Conservation (phyloP, 208 protist species). For the Leishmania amazonensis region DNA sequence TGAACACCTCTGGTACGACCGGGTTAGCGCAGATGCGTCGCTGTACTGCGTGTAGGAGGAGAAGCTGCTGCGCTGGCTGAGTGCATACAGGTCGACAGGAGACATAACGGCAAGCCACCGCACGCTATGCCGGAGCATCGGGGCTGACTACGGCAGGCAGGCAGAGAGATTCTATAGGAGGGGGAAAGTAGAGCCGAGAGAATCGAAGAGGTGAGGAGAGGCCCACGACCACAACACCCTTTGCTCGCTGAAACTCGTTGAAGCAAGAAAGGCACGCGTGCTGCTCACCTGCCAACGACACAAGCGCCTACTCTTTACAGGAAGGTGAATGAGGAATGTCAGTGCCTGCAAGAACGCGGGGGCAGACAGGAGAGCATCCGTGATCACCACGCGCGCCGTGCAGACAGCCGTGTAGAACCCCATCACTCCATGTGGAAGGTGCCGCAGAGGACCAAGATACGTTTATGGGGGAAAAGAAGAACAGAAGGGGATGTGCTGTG, state of each 20-base stretch:
- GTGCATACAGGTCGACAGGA: slow-evolving; percentile 48
- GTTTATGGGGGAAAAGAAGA: neutral
- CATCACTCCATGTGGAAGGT: neutral
- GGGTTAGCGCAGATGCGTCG: slow-evolving; percentile 18
- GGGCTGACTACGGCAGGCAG: neutral
- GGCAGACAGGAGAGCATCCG: neutral
- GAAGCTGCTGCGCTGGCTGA: slow-evolving; percentile 35
- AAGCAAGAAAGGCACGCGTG: neutral
- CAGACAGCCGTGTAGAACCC: neutral
- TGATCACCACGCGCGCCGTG: neutral
- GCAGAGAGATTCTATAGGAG: neutral
- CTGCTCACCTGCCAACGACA: neutral
- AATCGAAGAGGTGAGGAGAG: neutral
- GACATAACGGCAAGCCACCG: slow-evolving; percentile 5
- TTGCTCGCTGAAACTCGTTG: neutral
- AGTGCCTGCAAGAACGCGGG: neutral
- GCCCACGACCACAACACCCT: neutral
- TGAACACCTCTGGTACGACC: slow-evolving; percentile 30
- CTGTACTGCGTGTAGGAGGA: slow-evolving; percentile 30
- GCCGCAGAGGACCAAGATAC: neutral
- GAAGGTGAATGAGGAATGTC: neutral
- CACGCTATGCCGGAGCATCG: neutral
- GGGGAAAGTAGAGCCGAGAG: neutral
- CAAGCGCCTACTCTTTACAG: neutral
- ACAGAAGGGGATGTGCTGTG: neutral